Evolutionary conservation across 2,329 filamentous ascomycete species (phyloP), one percentile per base, ranked within the genome.

Genomic region (Monosporascus sp.): DNA sequence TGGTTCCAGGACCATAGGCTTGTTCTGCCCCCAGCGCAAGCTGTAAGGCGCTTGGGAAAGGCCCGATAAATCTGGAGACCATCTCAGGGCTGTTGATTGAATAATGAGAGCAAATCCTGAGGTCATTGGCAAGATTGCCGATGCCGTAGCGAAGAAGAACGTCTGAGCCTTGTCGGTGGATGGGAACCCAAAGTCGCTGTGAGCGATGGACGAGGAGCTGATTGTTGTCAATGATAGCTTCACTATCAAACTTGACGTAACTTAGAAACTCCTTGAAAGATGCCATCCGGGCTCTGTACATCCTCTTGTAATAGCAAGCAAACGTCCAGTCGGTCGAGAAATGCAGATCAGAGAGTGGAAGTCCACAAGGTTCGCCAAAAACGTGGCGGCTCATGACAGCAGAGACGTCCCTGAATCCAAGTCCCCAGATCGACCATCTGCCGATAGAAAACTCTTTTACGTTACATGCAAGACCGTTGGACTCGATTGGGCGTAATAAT

Each of bases 61-160:
- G 55, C 11, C 46, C 27, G 27, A 52, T 41, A 48, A 57, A 52
- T n/a, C 52, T 55, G 19, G 26, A 9, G 8, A 57, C 55, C 55
- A 57, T 57, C 17, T 55, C 50, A n/a, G 31, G 36, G 34, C 16
- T 27, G 34, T 3, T 48, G 50, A 19, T 34, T 44, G 24, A 52
- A 50, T 38, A 31, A n/a, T 57, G 55, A 22, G 48, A 34, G 45
- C 55, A 57, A 27, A 57, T 57, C 43, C 50, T 55, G 46, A 55
- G 52, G 48, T 57, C 55, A 5, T 53, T 48, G 27, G 52, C 55
- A 16, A 55, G 36, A 26, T 54, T 37, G 11, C 55, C 55, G 17
- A 51, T 20, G 20, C 55, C 55, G 19, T 57, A 57, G 5, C 55
- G 52, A 40, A 57, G 22, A 17, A 57, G 44, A n/a, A 57, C 55